Conservation (phyloP, 228 moss, liverwort and hornwort genomes). For the Sphagnum fallax region DNA sequence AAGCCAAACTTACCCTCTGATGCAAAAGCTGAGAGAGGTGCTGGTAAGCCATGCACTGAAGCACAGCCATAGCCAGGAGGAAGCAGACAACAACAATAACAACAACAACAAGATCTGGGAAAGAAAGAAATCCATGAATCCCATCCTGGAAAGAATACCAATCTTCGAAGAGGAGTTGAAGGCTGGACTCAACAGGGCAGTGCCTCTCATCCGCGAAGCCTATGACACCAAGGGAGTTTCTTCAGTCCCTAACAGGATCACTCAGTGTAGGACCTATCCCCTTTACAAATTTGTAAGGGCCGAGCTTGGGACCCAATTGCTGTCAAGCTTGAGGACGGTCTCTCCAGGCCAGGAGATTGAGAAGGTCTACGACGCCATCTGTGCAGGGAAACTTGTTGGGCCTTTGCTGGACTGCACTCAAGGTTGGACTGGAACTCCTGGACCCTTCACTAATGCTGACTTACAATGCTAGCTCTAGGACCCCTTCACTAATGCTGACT, state of each 20-base stretch:
- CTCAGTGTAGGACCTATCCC: constrained; percentile 13
- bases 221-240: constrained; percentile 17
- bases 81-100: neutral
- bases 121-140: constrained; percentile 7
- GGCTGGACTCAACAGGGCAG: constrained; percentile 1
- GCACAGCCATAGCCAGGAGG: constrained; percentile 2
- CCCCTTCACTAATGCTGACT: too few species aligned
- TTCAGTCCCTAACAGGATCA: constrained; percentile 14
- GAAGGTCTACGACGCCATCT: constrained; percentile 19
- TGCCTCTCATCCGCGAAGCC: constrained; percentile 14
- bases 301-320: constrained; percentile 13
- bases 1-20: constrained; percentile 30
- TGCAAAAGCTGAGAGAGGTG: constrained; percentile 33
- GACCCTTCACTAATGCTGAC: constrained; percentile 3
- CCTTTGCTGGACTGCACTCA: constrained; percentile 12
- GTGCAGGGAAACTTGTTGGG: constrained; percentile 10
- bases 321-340: constrained; percentile 13
- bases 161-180: constrained; percentile 18
- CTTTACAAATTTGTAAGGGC: constrained; percentile 20
- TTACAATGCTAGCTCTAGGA: neutral
- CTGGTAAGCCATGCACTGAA: constrained; percentile 21
- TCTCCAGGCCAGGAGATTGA: constrained; percentile 18
- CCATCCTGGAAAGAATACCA: constrained; percentile 5
- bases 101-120: too few species aligned
- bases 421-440: constrained; percentile 19